Base-by-base conservation (phyloP, 768 basidiomycete species). In the Tephrocybe rancida region DNA sequence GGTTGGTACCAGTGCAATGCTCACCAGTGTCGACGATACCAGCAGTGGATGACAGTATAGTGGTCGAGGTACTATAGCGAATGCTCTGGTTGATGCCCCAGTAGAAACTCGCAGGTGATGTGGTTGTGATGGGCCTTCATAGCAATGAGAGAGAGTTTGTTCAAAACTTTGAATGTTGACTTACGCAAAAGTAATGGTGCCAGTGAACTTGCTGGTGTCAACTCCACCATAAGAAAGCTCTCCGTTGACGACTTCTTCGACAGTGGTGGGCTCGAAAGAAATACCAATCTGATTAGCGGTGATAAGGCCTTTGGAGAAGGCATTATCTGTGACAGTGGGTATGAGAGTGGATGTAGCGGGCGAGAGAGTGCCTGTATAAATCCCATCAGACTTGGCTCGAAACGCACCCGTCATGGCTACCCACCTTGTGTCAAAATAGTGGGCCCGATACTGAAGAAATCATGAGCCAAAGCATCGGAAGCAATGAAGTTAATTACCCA, bases 71-170 rank as follows among this genome's bases (percentile, higher is more conserved):
- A 8, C 83, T 81, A 52, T 83, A 84, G n/a, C 70, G 71, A 54
- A 85, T 71, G 54, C 74, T 73, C 68, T 85, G 76, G 64, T 84
- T 70, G 57, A 86, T 81, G 30, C 85, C 85, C 85, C 84, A 86
- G 73, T 74, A 85, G 26, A 66, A 56, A 44, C 57, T 67, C 26
- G 81, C 72, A 34, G 84, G 84, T 22, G 52, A 65, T 5, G 77
- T 79, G 21, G 55, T 57, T 3, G 83, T 85, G 41, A 83, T 41
- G 24, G 80, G 73, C 16, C 80, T 81, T 57, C 5, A 53, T 27
- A 52, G 3, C 18, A 2, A 4, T 37, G 8, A 18, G 24, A 32
- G 7, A 35, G 22, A 26, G 16, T 26, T 19, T 7, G n/a, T 27
- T 1, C 8, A 1, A 5, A 14, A 11, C 10, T n/a, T 25, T 14